A percentile compares a stretch with the other conserved stretches of the same genome.
These are phyloP conservation scores for Saccharomyces jurei DNA, from an alignment of 805 yeast genomes.

Conservation along the genomic window DNA sequence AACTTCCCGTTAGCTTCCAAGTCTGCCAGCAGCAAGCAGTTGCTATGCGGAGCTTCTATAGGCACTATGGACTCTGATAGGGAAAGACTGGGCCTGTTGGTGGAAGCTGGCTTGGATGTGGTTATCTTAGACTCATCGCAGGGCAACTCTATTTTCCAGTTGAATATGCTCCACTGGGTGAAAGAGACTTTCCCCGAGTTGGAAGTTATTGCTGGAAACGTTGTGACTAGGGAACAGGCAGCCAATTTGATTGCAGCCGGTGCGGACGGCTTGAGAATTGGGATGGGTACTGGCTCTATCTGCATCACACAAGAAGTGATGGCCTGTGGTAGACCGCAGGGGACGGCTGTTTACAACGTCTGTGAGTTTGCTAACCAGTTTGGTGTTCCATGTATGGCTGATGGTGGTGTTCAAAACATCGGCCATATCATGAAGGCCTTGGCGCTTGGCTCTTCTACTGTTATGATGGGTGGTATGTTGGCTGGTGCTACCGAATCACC, in stretches of 20 bases:
- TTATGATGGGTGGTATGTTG: too few relatives aligned
- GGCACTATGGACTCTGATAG: too few relatives aligned
- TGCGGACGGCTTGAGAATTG: constrained; percentile 96
- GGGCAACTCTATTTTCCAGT: constrained; percentile 93
- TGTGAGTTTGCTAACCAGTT: constrained; percentile 88
- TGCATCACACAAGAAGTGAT: constrained; percentile 99
- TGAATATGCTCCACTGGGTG: constrained; percentile 88
- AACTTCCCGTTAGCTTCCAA: too few relatives aligned
- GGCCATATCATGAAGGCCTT: constrained; percentile 42
- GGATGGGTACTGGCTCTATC: constrained; percentile 99
- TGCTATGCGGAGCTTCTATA: too few relatives aligned
- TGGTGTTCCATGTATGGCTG: constrained; percentile 98
- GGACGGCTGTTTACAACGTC: constrained; percentile 94
- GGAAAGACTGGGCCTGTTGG: too few relatives aligned
- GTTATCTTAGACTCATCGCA: constrained; percentile 89
- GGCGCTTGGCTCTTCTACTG: too few relatives aligned
- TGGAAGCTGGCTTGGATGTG: constrained; percentile 24
- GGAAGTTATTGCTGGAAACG: constrained; percentile 95
- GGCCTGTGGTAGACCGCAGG: constrained; percentile 99
- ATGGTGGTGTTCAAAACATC: constrained; percentile 98
- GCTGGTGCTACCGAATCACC: too few relatives aligned
- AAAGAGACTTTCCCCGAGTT: constrained; percentile 71
- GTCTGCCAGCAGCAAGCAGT: too few relatives aligned
- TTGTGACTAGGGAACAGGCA: constrained; percentile 98
- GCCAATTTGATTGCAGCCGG: constrained; percentile 91